Base-by-base conservation (phyloP, 2,329 filamentous ascomycete genomes). In the Botrytis porri region DNA sequence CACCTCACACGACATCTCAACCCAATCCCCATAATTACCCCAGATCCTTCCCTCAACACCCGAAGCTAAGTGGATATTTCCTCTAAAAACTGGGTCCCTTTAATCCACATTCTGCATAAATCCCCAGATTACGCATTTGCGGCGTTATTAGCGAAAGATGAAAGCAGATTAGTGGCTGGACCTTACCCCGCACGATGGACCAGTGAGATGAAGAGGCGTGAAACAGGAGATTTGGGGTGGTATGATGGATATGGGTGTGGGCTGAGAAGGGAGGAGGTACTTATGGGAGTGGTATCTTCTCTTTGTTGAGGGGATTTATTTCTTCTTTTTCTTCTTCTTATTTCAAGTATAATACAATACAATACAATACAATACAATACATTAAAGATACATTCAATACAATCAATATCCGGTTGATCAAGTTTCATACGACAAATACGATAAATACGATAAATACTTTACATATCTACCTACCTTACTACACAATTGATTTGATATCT, bases 11-110 rank as follows among this genome's bases (percentile, higher is more conserved):
- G 1, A 41, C 29, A 12, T 14, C 62, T 8, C 35, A 9, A 39
- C 5, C 39, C 45, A 54, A 35, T 51, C 65, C 48, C 65, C 65
- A 67, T 57, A 67, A 41, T 67, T 67, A 67, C 65, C 65, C 65
- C 65, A 67, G 65, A 57, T 39, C 14, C 48, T 37, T 48, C 39
- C 12, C 48, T 18, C n/a, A 39, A 32, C 39, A 10, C 25, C 48
- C 65, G 25, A 57, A 51, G 65, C 48, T 32, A 67, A 67, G 48
- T 57, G 65, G 65, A 41, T 67, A 39, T 9, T n/a, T 9, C 7
- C 5, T 16, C 3, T 2, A n/a, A n/a, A n/a, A n/a, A n/a, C n/a
- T 10, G 64, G 64, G 25, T 7, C 45, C 10, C 5, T n/a, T n/a
- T n/a, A n/a, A n/a, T 9, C 9, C 35, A 51, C 43, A 51, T 51